Base-by-base conservation (phyloP, 2,329 filamentous ascomycete species). In the Aureobasidium uvarum region DNA sequence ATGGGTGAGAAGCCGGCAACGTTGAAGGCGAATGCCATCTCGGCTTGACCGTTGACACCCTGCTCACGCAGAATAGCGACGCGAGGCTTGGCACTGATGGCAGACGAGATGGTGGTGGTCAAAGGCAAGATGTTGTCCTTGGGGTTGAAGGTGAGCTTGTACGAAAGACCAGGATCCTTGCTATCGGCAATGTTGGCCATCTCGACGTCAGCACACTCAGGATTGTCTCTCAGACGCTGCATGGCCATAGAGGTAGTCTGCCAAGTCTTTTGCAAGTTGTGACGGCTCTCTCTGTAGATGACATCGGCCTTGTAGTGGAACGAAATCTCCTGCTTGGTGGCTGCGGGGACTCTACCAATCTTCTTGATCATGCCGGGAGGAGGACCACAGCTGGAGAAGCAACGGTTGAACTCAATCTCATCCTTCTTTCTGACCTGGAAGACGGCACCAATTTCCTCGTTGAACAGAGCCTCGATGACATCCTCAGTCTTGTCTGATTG, bases 21-120 rank as follows among this genome's bases (percentile, higher is more conserved):
- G 69, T 89, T 88, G 83, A 98, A 98, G 56, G 93, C 92, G 74
- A 96, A 98, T 0, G 95, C 95, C 91, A 99, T 96, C 77, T 99
- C 95, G n/a, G 92, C 88, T 72, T 97, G 87, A 48, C 93, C 91
- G 79, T 99, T 98, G 70, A 96, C 91, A 75, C 95, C 95, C 77
- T 97, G 92, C 77, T 98, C 95, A 74, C 95, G 86, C 25, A 99
- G 86, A 71, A 99, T 96, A 50, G 95, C 95, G 28, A 99, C 93
- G 38, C 88, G 86, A 1, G 90, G 90, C 72, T 85, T 86, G 48
- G 77, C 84, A 68, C 82, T 83, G 74, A 92, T 85, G 66, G 82
- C 74, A 67, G 84, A 78, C 45, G 85, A 84, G 66, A 92, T 79
- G 67, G 84, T 85, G 3, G 86, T 82, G 67, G 86, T 84, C 67